Conservation (phyloP, 257 asterid species). For the Ilex asprella region DNA sequence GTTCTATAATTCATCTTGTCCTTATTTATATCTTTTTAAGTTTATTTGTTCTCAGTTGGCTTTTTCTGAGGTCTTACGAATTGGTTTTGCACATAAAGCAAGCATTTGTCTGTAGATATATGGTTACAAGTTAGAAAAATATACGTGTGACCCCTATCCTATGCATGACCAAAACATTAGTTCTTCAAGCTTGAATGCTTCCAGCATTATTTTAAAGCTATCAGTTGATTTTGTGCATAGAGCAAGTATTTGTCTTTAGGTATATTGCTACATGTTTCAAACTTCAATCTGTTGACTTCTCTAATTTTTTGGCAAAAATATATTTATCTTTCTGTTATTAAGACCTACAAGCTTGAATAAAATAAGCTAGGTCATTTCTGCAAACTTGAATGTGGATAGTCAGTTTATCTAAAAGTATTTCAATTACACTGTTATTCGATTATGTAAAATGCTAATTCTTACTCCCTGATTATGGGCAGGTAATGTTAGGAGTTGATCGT, state of each 20-base stretch:
- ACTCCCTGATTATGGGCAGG: slow-evolving; percentile 33
- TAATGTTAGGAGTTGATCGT: slow-evolving; percentile 93
- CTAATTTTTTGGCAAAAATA: too few species aligned
- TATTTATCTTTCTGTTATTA: too few species aligned
- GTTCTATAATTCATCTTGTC: neutral
- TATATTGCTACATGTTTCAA: neutral
- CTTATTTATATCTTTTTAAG: neutral
- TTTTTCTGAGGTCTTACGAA: neutral
- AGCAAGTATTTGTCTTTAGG: neutral
- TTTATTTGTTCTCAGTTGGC: neutral
- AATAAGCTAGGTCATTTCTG: too few species aligned
- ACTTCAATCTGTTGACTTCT: neutral
- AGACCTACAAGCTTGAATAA: too few species aligned
- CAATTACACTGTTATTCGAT: too few species aligned
- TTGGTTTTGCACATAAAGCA: neutral
- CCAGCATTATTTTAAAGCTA: too few species aligned
- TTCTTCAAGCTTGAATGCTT: too few species aligned
- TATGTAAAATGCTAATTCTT: neutral
- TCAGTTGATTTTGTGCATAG: too few species aligned
- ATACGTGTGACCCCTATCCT: too few species aligned
- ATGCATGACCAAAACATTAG: too few species aligned
- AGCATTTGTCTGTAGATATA: neutral
- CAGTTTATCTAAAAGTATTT: too few species aligned
- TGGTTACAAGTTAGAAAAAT: neutral
- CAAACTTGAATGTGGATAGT: too few species aligned